Base-by-base conservation (phyloP, 441 rosid genomes). In the Hura crepitans region DNA sequence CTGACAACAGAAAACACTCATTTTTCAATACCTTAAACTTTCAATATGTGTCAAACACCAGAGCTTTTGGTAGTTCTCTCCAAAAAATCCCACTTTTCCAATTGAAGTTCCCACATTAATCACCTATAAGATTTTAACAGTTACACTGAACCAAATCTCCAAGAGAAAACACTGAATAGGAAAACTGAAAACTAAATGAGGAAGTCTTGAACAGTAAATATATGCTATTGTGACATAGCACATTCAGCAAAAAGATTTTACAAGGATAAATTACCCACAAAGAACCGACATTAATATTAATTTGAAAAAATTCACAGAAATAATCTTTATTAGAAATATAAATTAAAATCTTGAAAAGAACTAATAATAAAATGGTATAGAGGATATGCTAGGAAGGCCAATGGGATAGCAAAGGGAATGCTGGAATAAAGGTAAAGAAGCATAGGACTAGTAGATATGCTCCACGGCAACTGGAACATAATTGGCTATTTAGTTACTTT, bases 41-140 rank as follows among this genome's bases (percentile, higher is more conserved):
- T 95, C 99, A 13, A 92, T 88, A 65, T 89, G 91, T 31, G 99
- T 89, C 82, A 95, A 85, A 83, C 98, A 90, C 99, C 99, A 92
- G 23, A 95, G 87, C 80, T 86, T 92, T 54, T 80, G 74, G 71
- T 68, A 83, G 53, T 75, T 68, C 53, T 83, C 86, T 69, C 98
- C 98, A 63, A 89, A 83, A 78, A 89, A 83, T 15, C 98, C 97
- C 62, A 90, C 88, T 79, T 90, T 92, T 20, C 91, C 91, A 42
- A 92, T 78, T 71, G 99, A 95, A 72, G 92, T 92, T 75, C 95
- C 98, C 25, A 84, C 95, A 77, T 90, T 92, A 73, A 95, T 90
- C 70, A 95, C 99, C 98, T 95, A 71, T 70, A 78, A 56, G 18
- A 54, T 2, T 62, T 65, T 63, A 65, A 50, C 13, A 70, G 20